Conservation (phyloP, 441 rosid species). For the Mallotus repandus region DNA sequence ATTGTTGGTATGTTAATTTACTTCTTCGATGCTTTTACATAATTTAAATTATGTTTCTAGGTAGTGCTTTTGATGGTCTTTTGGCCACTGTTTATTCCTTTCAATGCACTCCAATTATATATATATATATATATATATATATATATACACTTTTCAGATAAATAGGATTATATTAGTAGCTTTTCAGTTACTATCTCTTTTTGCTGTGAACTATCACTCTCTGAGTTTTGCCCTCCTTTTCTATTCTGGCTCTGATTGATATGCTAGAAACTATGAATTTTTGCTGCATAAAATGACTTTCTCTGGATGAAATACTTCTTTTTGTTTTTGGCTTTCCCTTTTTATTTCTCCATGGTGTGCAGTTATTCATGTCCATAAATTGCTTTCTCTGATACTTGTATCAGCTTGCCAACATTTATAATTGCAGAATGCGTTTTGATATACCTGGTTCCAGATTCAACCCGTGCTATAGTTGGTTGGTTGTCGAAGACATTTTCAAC, state of each 20-base stretch:
- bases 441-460: constrained; percentile 92
- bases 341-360: too few species aligned
- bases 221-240: neutral
- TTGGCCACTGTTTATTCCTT: constrained; percentile 6
- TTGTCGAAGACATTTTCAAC: constrained; percentile 70
- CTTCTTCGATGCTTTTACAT: neutral
- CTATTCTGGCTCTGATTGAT: neutral
- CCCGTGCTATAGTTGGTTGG: constrained; percentile 74
- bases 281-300: constrained; percentile 2
- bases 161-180: constrained; percentile 8
- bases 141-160: constrained; percentile 1
- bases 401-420: constrained; percentile 97
- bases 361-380: constrained; percentile 6
- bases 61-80: neutral
- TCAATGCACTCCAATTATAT: neutral
- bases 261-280: constrained; percentile 3
- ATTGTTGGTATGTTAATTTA: constrained; percentile 5
- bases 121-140: constrained; percentile 11
- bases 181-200: constrained; percentile 1
- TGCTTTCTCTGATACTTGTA: constrained; percentile 56
- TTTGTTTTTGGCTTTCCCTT: neutral
- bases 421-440: constrained; percentile 99
- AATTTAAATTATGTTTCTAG: neutral
- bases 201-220: neutral
- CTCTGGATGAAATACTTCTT: neutral